Conservation (phyloP, 225 moss, liverwort and hornwort species). For the Pseudisothecium myosuroides region DNA sequence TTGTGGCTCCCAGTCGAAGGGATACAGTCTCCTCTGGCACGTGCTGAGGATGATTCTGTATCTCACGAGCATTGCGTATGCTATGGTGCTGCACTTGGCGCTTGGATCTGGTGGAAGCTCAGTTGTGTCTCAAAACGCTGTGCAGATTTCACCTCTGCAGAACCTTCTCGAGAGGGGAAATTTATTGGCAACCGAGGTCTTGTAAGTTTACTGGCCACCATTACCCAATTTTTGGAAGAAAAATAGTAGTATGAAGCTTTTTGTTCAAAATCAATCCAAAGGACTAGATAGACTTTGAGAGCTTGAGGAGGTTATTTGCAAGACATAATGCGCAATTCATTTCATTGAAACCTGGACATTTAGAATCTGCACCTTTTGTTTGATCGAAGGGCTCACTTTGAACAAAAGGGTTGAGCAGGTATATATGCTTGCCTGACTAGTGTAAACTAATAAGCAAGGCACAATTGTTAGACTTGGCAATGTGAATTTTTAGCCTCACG, state of each 20-base stretch:
- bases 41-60: conserved; percentile 14
- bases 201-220: not conserved
- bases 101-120: conserved; percentile 2
- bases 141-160: conserved; percentile 34
- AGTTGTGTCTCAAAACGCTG: not conserved
- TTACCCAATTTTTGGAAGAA: not conserved
- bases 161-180: conserved; percentile 8
- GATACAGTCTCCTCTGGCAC: conserved; percentile 8
- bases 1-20: not conserved
- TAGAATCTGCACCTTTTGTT: not conserved
- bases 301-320: not conserved
- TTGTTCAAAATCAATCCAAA: not conserved
- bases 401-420: not conserved
- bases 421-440: not conserved
- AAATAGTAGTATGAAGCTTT: not conserved
- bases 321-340: not conserved
- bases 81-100: conserved; percentile 1
- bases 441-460: not conserved
- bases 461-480: not conserved
- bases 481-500: not conserved
- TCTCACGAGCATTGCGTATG: conserved; percentile 17
- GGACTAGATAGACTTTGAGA: not conserved
- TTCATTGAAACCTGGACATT: not conserved
- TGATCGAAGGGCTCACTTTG: not conserved
- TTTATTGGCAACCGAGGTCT: not conserved